Evolutionary conservation across 805 yeast genomes (phyloP), one percentile per base, ranked within the genome.

Genomic region (Yamadazyma philogaea): DNA sequence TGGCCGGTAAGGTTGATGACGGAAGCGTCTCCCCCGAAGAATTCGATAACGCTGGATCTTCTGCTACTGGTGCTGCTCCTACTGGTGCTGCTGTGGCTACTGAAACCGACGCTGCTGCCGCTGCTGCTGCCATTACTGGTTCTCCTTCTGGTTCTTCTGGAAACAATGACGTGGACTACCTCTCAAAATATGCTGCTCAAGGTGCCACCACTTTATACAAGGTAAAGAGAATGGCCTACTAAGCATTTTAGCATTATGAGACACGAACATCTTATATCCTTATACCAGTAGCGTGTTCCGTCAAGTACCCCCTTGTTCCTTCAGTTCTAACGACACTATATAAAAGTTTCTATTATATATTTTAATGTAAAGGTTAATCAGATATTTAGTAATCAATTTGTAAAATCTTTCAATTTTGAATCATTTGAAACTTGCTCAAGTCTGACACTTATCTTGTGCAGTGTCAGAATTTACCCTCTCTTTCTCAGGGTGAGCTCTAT

Each of bases 11-110:
- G 41, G 48, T 67, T 34, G 43, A 47, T 3, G 27, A 47, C 21
- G 71, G 72, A 40, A 30, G 40, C 30, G 58, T 61, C 26, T 31
- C 67, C 21, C 40, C 61, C 24, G 39, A 27, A n/a, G 49, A 51
- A 21, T 43, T 45, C 27, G 42, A 38, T 16, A 35, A 21, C 19
- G 39, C 44, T 26, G 43, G 48, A 18, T 30, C 47, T 22, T 17
- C 47, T 10, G 27, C 58, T 34, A 40, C 63, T 27, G 36, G 60
- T 20, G 42, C 57, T 19, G 34, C 48, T 19, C 21, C 19, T 15
- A 34, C 37, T 39, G 42, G 41, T 30, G 43, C 48, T 18, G 38
- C 61, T 24, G 37, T 60, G 20, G 43, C 57, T 22, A 32, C 48
- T 20, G 35, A 61, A 6, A 26, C 50, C 20, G 30, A 47, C 16